Conservation (phyloP, 2,329 filamentous ascomycete genomes). For the Pseudocercospora vitis region DNA sequence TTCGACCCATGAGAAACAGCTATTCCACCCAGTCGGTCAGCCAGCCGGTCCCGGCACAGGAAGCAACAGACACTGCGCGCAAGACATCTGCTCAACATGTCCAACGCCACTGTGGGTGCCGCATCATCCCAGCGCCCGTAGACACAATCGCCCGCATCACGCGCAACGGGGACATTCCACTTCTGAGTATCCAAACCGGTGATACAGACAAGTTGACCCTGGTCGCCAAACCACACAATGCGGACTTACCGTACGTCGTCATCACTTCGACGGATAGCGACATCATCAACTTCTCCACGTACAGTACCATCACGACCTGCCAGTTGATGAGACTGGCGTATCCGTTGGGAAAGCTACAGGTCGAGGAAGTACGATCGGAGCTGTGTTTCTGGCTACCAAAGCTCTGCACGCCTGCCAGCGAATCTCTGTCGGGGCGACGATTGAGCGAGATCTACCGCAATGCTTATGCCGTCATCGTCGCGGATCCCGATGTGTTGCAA, state of each 20-base stretch:
- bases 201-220: constrained; percentile 20
- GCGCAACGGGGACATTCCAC: constrained; percentile 6
- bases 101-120: constrained; percentile 21
- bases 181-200: constrained; percentile 17
- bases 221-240: constrained; percentile 12
- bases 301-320: constrained; percentile 20
- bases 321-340: constrained; percentile 20
- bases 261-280: constrained; percentile 3
- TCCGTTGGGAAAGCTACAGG: constrained; percentile 19
- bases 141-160: constrained; percentile 10
- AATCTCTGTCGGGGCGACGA: background rate
- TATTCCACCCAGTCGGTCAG: background rate
- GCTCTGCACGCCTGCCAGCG: constrained; percentile 12
- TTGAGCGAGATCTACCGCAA: constrained; percentile 10
- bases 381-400: constrained; percentile 21
- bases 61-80: background rate
- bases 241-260: constrained; percentile 15
- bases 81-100: constrained; percentile 14
- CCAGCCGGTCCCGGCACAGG: background rate
- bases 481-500: constrained; percentile 3
- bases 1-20: background rate
- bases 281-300: constrained; percentile 10
- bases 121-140: constrained; percentile 14
- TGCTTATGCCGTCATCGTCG: constrained; percentile 16
- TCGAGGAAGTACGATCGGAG: constrained; percentile 18